These are phyloP conservation scores for Nematodospora anomalae DNA, from an alignment of 1,139 yeast species.

Conservation along the genomic window DNA sequence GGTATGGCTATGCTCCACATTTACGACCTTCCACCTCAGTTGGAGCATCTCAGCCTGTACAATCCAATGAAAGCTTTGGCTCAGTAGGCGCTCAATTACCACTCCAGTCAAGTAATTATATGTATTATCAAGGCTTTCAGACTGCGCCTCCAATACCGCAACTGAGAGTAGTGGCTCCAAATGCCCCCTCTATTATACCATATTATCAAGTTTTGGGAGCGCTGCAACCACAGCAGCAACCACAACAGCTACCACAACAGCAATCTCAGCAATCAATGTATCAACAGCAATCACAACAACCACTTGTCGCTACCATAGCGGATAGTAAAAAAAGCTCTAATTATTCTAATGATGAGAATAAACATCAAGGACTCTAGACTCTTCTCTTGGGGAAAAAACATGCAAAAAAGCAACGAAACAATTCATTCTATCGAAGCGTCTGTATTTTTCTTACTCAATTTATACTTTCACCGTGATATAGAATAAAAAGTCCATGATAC, in stretches of 20 bases:
- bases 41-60: background rate
- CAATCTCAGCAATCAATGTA: constrained; percentile 7
- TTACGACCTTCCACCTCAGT: constrained; percentile 11
- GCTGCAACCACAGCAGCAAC: constrained; percentile 6
- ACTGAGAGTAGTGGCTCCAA: background rate
- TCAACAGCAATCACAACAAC: constrained; percentile 6
- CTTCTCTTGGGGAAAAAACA: too few species aligned
- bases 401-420: too few species aligned
- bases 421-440: too few species aligned
- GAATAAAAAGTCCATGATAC: background rate
- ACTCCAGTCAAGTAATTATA: constrained; percentile 3
- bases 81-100: constrained; percentile 1
- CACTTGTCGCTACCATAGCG: background rate
- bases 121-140: constrained; percentile 12
- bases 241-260: constrained; percentile 4
- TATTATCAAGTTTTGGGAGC: background rate
- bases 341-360: too few species aligned
- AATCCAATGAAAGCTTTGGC: background rate
- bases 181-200: background rate
- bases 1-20: constrained; percentile 18
- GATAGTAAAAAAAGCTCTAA: background rate
- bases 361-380: too few species aligned
- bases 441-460: background rate
- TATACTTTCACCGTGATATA: background rate
- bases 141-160: constrained; percentile 2